Conservation (phyloP, 2,329 filamentous ascomycete species). For the Trichoderma koningii region DNA sequence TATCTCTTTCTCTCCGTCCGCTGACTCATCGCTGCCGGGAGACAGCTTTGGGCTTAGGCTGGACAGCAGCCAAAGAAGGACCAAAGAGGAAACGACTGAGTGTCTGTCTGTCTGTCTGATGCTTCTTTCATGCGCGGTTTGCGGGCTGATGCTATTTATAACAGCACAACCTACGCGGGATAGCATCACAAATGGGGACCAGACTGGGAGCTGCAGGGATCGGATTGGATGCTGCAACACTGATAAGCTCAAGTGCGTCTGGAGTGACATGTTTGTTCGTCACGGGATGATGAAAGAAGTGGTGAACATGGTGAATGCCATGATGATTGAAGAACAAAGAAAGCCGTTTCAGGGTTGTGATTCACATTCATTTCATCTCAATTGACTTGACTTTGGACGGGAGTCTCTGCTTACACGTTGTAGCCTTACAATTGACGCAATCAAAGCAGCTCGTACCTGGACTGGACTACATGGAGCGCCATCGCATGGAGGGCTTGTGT, state of each 20-base stretch:
- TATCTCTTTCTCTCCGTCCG: background rate
- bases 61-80: background rate
- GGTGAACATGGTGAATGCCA: background rate
- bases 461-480: too few species aligned
- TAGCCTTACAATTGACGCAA: too few species aligned
- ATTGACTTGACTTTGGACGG: too few species aligned
- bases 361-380: too few species aligned
- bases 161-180: background rate
- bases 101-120: too few species aligned
- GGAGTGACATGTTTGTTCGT: background rate
- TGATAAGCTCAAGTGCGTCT: slow-evolving; percentile 3
- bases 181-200: too few species aligned
- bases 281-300: background rate
- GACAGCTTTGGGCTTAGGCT: background rate
- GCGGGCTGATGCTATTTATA: slow-evolving; percentile 2
- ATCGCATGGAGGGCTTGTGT: too few species aligned
- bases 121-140: background rate
- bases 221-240: background rate
- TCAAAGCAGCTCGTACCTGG: too few species aligned
- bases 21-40: background rate
- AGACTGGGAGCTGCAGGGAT: background rate
- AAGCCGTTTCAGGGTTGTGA: too few species aligned
- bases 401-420: too few species aligned
- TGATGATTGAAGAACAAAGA: too few species aligned
- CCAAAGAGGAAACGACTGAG: too few species aligned